These are phyloP conservation scores for Jaminaea rosea DNA, from an alignment of 1,284 basidiomycete genomes.

Conservation along the genomic window DNA sequence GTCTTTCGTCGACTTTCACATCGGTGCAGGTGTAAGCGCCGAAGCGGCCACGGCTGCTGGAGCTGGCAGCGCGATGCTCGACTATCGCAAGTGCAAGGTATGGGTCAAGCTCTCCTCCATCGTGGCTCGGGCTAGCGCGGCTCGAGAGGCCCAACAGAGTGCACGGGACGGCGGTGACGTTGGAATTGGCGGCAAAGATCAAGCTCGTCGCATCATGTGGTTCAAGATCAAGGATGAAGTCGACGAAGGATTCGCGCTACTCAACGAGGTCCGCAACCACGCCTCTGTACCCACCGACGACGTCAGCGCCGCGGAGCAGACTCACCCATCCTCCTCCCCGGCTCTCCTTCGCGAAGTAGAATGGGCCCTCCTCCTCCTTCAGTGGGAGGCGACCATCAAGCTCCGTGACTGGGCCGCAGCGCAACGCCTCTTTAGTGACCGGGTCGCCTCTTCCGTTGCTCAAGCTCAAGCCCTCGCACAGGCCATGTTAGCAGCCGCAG, in stretches of 20 bases:
- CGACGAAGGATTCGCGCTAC: background rate
- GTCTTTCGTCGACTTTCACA: background rate
- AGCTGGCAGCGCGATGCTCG: too few species aligned
- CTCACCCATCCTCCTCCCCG: too few species aligned
- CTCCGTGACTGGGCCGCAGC: background rate
- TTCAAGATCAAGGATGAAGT: background rate
- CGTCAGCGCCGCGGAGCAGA: background rate
- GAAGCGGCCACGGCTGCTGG: too few species aligned
- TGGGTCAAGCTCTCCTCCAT: background rate
- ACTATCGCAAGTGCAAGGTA: background rate
- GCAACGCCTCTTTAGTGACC: too few species aligned
- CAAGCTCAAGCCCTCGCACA: background rate
- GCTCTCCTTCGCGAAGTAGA: background rate
- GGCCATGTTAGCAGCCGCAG: background rate
- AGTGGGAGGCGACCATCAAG: background rate
- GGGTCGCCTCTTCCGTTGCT: too few species aligned
- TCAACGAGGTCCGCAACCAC: background rate
- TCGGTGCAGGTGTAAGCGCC: too few species aligned
- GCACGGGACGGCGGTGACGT: background rate
- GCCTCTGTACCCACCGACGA: too few species aligned
- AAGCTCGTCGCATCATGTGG: background rate
- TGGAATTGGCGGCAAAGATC: too few species aligned
- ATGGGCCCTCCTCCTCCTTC: background rate
- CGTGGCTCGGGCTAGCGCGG: background rate
- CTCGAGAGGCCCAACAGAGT: background rate